Base-by-base conservation (phyloP, 768 basidiomycete genomes). In the Boletus coccyginus region DNA sequence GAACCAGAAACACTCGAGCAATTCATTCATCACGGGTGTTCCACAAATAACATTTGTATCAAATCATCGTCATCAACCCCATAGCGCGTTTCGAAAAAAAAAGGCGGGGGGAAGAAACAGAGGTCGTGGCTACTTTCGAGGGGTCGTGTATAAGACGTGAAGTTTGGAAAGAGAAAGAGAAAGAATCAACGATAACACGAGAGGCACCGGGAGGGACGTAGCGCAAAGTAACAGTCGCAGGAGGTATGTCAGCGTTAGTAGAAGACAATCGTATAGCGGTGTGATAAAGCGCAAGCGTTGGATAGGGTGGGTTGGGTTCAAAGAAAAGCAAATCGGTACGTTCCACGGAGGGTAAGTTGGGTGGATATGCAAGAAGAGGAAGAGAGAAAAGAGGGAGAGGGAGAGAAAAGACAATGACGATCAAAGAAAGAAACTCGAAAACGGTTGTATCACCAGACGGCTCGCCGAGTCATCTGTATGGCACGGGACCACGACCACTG, bases 341-440 rank as follows among this genome's bases (percentile, higher is more conserved):
- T 58, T 59, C 62, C 55, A 56, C 55, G n/a, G 32, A 8, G 48
- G 31, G 53, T 58, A 58, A 58, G 33, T 38, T 17, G 50, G 17
- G 46, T 47, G 52, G 53, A 40, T 62, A 56, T 58, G 62, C 48
- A 54, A 46, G 42, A 38, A 57, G 42, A 19, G 33, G 21, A 35
- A 24, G 19, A 39, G 33, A 35, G 43, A 21, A 21, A 21, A 21
- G 21, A 21, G 21, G 21, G 21, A 21, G 21, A 21, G 21, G 38
- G 19, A 32, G n/a, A 13, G n/a, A 12, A 16, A 38, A 44, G 41
- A 27, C n/a, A 17, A 49, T 14, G 38, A 13, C n/a, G 46, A 63
- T 50, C 38, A 56, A 35, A 24, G 44, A 52, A 51, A 48, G 38
- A 53, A 52, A 47, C 41, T 32, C 29, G 19, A 41, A 35, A 57